These are phyloP conservation scores for Pouteria glomerata DNA, from an alignment of 148 eudicot genomes.

Conservation along the genomic window DNA sequence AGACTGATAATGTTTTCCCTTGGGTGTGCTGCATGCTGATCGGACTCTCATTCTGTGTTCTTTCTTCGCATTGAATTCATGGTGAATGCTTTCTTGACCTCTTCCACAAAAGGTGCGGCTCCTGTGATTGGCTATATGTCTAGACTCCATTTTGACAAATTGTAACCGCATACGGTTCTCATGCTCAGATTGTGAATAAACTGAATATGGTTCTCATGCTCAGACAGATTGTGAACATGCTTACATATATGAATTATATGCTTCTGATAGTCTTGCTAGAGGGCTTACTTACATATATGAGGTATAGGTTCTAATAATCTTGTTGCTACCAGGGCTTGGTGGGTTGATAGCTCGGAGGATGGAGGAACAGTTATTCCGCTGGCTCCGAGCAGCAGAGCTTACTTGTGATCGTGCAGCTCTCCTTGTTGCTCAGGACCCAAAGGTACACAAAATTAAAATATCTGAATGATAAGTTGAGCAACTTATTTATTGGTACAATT, in stretches of 20 bases:
- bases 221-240: too few species aligned
- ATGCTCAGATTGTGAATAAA: not conserved
- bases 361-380: slow-evolving; percentile 87
- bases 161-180: not conserved
- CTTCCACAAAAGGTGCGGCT: not conserved
- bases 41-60: not conserved
- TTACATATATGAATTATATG: too few species aligned
- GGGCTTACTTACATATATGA: too few species aligned
- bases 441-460: slow-evolving; percentile 36
- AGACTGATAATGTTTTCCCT: not conserved
- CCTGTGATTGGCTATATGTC: not conserved
- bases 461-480: not conserved
- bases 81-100: not conserved
- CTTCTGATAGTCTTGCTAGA: too few species aligned
- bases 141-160: not conserved
- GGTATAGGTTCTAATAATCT: not conserved
- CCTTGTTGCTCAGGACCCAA: slow-evolving; percentile 97
- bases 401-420: slow-evolving; percentile 99
- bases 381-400: slow-evolving; percentile 97
- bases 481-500: not conserved
- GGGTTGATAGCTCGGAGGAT: slow-evolving; percentile 75
- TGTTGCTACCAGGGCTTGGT: slow-evolving; percentile 59
- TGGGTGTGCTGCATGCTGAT: not conserved
- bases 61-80: not conserved
- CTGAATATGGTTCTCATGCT: too few species aligned